Conservation (phyloP, 169 alveolate genomes). For the Eimeria maxima region DNA sequence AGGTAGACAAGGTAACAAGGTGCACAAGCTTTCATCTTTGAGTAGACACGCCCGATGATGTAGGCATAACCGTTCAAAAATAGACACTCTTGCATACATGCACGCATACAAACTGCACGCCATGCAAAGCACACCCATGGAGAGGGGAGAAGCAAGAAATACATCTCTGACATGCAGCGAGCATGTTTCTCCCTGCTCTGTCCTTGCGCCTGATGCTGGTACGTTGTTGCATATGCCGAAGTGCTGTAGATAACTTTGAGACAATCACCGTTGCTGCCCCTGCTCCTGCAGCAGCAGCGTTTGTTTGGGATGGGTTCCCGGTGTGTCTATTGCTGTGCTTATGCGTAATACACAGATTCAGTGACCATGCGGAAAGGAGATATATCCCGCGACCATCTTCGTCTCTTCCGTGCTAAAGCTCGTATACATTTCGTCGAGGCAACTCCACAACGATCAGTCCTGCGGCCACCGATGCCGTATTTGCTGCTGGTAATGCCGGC, state of each 20-base stretch:
- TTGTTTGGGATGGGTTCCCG: not conserved
- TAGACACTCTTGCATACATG: not conserved
- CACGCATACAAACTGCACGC: not conserved
- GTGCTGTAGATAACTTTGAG: not conserved
- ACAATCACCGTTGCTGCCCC: not conserved
- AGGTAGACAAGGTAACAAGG: not conserved
- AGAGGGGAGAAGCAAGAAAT: not conserved
- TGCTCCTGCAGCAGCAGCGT: constrained; percentile 7
- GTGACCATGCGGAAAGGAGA: not conserved
- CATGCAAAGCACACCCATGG: not conserved
- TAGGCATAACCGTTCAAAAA: not conserved
- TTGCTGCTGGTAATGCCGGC: not conserved
- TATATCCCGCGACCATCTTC: not conserved
- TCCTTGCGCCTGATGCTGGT: not conserved
- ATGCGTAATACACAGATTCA: not conserved
- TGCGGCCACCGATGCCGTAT: not conserved
- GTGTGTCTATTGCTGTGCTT: not conserved
- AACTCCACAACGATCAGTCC: not conserved
- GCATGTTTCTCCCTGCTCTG: not conserved
- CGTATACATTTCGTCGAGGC: not conserved
- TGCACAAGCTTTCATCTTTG: not conserved
- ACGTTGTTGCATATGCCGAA: not conserved
- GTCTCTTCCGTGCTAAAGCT: not conserved
- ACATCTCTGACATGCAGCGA: not conserved
- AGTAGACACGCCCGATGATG: not conserved